Evolutionary conservation across 2,329 filamentous ascomycete genomes (phyloP), one percentile per base, ranked within the genome.

Genomic region (Cercospora citrullina): DNA sequence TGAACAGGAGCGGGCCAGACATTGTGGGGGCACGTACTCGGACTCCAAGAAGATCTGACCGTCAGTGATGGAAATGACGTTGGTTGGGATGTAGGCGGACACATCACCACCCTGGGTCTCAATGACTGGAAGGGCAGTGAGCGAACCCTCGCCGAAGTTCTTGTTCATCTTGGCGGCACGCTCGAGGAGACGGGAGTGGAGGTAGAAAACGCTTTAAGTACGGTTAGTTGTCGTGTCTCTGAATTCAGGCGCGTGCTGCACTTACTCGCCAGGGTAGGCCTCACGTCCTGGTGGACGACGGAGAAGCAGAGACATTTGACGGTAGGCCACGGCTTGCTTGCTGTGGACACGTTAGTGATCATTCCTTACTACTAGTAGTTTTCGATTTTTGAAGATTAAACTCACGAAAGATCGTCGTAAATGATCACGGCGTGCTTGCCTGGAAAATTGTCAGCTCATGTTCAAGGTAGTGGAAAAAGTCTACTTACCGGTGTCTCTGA

Each of bases 31-130:
- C 2, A 33, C 48, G 14, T 28, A 53, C 48, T 99, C 95, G 76
- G 94, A 85, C 86, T 99, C 95, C 87, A 99, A 89, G 92, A 99
- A 99, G 85, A 99, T 98, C 87, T 99, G 95, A 73, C 95, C 95
- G 80, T 98, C 95, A 78, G 95, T 99, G 81, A 99, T 99, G 83
- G 94, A 98, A 89, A 99, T 99, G 86, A 71, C 95, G 88, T 98
- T 99, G 86, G 95, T 99, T 79, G 95, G 95, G 89, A 99, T 98
- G 86, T 98, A 99, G 78, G 95, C 95, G 78, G 95, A 98, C 80
- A 99, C 95, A 85, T 99, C 95, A 92, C 95, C 95, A 89, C 95
- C 95, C 89, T 98, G 95, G 82, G 95, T 99, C 89, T 99, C 95
- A 82, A 99, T 98, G 84, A 98, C 83, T 81, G 95, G 95, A 72